Evolutionary conservation across 306 rosid species (phyloP).

Genomic region (Parietaria judaica): DNA sequence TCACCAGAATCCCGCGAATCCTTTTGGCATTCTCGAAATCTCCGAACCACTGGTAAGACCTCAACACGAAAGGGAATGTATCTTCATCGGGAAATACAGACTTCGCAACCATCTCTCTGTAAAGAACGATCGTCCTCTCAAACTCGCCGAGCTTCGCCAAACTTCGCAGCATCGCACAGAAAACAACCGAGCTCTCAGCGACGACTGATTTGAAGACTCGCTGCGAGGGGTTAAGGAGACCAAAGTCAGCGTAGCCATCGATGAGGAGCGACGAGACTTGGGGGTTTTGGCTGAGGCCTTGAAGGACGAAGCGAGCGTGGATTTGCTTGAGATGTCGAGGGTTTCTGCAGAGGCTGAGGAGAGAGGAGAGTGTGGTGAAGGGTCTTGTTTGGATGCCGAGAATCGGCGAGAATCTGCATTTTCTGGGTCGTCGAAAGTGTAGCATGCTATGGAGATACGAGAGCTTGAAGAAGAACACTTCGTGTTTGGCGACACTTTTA

Average conservation of each 20-base stretch:
- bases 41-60: slow-evolving; percentile 30
- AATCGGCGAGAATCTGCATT: slow-evolving; percentile 20
- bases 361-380: slow-evolving; percentile 34
- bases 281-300: slow-evolving; percentile 62
- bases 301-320: slow-evolving; percentile 63
- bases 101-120: slow-evolving; percentile 41
- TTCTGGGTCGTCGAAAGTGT: slow-evolving; percentile 18
- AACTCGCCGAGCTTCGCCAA: slow-evolving; percentile 31
- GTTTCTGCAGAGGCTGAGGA: slow-evolving; percentile 48
- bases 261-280: slow-evolving; percentile 48
- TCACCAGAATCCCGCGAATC: slow-evolving; percentile 50
- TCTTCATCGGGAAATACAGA: slow-evolving; percentile 44
- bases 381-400: slow-evolving; percentile 34
- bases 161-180: slow-evolving; percentile 32
- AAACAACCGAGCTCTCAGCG: slow-evolving; percentile 34
- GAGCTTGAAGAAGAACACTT: background rate
- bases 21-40: slow-evolving; percentile 27
- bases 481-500: no score
- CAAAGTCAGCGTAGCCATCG: slow-evolving; percentile 47
- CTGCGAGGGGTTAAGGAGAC: slow-evolving; percentile 30
- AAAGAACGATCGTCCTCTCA: slow-evolving; percentile 36
- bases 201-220: slow-evolving; percentile 33
- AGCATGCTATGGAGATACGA: slow-evolving; percentile 18
- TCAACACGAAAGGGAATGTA: slow-evolving; percentile 35
- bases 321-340: slow-evolving; percentile 49